These are phyloP conservation scores for Trichoderma aggressivum DNA, from an alignment of 2,329 filamentous ascomycete species.

Conservation along the genomic window DNA sequence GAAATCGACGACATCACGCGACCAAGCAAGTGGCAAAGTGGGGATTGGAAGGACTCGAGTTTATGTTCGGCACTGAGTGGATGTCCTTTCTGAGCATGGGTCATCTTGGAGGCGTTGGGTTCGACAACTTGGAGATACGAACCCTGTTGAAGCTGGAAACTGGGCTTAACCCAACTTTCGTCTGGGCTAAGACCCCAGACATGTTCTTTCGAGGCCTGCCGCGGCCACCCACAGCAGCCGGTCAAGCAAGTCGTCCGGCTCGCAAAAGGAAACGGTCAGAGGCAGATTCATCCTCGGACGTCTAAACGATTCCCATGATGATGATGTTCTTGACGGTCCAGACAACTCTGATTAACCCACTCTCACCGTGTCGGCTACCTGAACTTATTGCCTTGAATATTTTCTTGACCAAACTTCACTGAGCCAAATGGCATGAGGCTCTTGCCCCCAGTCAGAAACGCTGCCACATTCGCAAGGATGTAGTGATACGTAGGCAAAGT, in stretches of 20 bases:
- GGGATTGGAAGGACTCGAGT: background rate
- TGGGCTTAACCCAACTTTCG: fast-evolving
- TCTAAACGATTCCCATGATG: background rate
- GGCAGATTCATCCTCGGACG: background rate
- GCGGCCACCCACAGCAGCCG: background rate
- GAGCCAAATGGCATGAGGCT: background rate
- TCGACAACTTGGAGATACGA: background rate
- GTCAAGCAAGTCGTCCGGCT: background rate
- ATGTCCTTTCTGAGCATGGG: background rate
- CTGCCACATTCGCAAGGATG: background rate
- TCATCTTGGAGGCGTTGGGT: background rate
- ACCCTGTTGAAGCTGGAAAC: background rate
- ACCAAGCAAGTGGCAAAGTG: background rate
- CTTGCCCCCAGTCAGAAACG: background rate
- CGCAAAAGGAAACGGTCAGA: background rate
- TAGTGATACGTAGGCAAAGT: background rate
- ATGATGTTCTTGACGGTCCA: background rate
- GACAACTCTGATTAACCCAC: background rate
- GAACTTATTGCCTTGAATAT: no score
- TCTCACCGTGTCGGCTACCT: no score
- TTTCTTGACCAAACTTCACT: background rate
- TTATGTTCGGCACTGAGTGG: background rate
- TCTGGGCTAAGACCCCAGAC: fast-evolving
- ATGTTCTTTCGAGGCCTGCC: background rate
- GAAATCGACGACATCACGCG: background rate